Conservation (phyloP, 192 early-diverging fungal genomes). For the Dispira simplex region DNA sequence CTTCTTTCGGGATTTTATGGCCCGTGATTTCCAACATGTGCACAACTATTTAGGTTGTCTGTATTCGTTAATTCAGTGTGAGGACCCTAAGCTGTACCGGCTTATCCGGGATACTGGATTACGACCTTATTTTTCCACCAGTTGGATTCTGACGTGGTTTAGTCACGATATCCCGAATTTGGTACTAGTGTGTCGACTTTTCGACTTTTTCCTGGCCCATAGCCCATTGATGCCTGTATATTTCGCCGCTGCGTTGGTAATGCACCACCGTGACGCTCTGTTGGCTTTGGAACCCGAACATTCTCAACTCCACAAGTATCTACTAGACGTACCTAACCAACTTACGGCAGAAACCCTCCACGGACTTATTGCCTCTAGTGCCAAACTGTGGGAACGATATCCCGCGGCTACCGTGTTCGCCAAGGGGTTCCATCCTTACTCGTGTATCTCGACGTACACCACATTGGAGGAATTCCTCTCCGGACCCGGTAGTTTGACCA, state of each 20-base stretch:
- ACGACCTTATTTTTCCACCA: constrained; percentile 21
- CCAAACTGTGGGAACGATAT: neutral
- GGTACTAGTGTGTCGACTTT: constrained; percentile 12
- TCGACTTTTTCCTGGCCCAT: constrained; percentile 20
- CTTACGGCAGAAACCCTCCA: neutral
- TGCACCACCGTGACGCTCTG: neutral
- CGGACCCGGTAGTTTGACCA: too few species aligned
- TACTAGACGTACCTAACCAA: neutral
- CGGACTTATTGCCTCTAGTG: neutral
- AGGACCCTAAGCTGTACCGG: constrained; percentile 6
- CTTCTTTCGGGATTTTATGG: constrained; percentile 23
- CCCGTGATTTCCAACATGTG: constrained; percentile 12
- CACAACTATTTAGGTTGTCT: constrained; percentile 15
- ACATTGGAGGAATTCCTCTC: neutral
- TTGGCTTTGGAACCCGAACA: neutral
- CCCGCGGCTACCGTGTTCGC: neutral
- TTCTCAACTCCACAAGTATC: neutral
- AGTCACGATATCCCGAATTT: constrained; percentile 15
- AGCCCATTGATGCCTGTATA: constrained; percentile 21
- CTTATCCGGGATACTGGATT: constrained; percentile 13
- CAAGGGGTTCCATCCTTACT: neutral
- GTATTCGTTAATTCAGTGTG: constrained; percentile 13
- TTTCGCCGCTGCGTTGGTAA: constrained; percentile 13
- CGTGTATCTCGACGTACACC: constrained; percentile 1
- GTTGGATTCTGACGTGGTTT: too few species aligned